Conservation (phyloP, 768 basidiomycete species). For the Cystofilobasidium macerans region DNA sequence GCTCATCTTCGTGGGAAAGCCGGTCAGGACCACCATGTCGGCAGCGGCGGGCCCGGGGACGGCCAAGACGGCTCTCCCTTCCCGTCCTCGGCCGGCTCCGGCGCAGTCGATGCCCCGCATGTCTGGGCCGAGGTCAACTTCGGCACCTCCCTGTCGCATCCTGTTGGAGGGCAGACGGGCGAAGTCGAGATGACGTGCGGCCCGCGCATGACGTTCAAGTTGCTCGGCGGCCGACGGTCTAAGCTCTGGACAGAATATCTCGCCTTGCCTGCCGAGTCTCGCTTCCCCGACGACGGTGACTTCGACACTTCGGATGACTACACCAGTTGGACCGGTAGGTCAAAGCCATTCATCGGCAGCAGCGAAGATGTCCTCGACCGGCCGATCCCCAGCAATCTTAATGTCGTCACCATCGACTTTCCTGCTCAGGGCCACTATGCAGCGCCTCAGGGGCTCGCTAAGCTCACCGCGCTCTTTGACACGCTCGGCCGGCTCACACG, state of each 20-base stretch:
- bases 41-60: neutral
- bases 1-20: neutral
- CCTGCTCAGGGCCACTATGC: conserved; percentile 4
- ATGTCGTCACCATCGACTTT: conserved; percentile 18
- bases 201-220: conserved; percentile 2
- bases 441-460: neutral
- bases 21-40: neutral
- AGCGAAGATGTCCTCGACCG: neutral
- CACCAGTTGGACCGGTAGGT: neutral
- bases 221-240: conserved; percentile 12
- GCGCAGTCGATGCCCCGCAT: neutral
- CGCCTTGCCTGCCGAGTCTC: neutral
- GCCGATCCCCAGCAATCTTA: neutral
- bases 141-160: neutral
- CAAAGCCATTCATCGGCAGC: neutral
- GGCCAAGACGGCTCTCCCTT: neutral
- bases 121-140: conserved; percentile 15
- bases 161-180: neutral
- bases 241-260: conserved; percentile 22
- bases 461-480: conserved; percentile 2
- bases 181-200: conserved; percentile 7
- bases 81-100: neutral
- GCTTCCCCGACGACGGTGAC: neutral
- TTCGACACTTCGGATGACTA: neutral
- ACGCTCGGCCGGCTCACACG: conserved; percentile 38